phyloP scores from a whole-genome alignment of 345 rosid genomes.

The Streptanthus diversifolius region DNA sequence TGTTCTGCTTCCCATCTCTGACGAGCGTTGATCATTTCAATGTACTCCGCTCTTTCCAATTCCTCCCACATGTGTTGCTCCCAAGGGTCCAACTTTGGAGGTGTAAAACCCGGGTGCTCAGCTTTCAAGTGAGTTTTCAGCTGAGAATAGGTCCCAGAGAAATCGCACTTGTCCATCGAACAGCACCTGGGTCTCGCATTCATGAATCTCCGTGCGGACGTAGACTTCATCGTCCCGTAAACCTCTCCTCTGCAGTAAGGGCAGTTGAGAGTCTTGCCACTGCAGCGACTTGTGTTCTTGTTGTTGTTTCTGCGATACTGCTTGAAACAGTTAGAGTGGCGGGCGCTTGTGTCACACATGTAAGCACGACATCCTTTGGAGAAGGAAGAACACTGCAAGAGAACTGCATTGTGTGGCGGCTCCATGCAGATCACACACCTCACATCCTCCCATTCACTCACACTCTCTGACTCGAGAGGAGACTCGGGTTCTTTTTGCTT shows the following conservation, averaged over 20 bases:
- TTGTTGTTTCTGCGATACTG: slow-evolving; percentile 43
- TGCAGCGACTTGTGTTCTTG: slow-evolving; percentile 21
- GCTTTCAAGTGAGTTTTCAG: slow-evolving; percentile 58
- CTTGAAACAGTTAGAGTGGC: slow-evolving; percentile 67
- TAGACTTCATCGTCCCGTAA: slow-evolving; percentile 42
- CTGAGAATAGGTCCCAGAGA: slow-evolving; percentile 50
- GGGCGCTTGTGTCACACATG: slow-evolving; percentile 68
- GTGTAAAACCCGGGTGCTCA: slow-evolving; percentile 46
- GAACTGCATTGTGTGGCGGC: slow-evolving; percentile 70
- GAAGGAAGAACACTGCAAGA: slow-evolving; percentile 54
- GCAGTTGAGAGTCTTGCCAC: slow-evolving; percentile 37
- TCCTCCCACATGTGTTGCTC: slow-evolving; percentile 46
- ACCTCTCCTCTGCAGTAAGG: slow-evolving; percentile 64
- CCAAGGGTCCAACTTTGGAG: slow-evolving; percentile 43
- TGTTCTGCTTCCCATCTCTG: slow-evolving; percentile 33
- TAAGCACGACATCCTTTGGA: slow-evolving; percentile 62
- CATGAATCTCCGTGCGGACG: slow-evolving; percentile 50
- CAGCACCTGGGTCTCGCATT: slow-evolving; percentile 56
- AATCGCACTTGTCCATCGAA: slow-evolving; percentile 42
- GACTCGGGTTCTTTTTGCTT: slow-evolving; percentile 31
- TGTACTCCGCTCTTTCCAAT: slow-evolving; percentile 40
- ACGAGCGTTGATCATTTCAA: slow-evolving; percentile 37
- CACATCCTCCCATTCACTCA: slow-evolving; percentile 59
- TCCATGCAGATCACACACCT: slow-evolving; percentile 76
- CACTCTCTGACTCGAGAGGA: slow-evolving; percentile 35